Percentiles rank a stretch among this genome's conserved stretches.
Conservation (phyloP, 208 protist species). For the Wallacemonas sp. region DNA sequence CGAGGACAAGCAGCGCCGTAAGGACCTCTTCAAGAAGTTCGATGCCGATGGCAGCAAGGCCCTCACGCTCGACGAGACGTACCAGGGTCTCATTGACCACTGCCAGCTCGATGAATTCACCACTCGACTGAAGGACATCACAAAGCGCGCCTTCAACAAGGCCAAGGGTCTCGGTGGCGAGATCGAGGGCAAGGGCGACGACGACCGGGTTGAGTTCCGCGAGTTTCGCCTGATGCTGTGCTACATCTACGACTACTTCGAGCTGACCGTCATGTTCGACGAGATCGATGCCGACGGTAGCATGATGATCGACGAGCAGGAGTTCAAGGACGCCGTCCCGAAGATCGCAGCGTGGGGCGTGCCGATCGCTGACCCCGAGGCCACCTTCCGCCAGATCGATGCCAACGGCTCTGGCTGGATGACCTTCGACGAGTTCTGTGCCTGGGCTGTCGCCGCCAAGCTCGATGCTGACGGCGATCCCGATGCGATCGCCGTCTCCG, state of each 20-base stretch:
- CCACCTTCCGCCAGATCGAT: conserved; percentile 47
- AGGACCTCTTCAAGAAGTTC: conserved; percentile 43
- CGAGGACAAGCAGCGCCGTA: conserved; percentile 16
- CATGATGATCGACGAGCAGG: conserved; percentile 29
- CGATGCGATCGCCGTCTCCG: neutral
- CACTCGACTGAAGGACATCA: conserved; percentile 14
- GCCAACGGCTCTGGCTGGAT: conserved; percentile 37
- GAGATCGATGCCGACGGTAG: conserved; percentile 42
- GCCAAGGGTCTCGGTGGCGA: conserved; percentile 24
- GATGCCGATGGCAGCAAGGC: conserved; percentile 42
- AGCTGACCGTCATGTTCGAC: conserved; percentile 56
- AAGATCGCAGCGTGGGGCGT: conserved; percentile 35
- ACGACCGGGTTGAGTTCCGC: conserved; percentile 33
- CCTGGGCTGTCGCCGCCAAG: conserved; percentile 28
- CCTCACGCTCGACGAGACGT: conserved; percentile 39
- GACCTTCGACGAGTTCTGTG: conserved; percentile 47
- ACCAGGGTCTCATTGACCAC: conserved; percentile 19
- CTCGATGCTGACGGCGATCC: conserved; percentile 29
- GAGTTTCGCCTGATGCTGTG: conserved; percentile 51
- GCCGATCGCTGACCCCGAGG: conserved; percentile 22
- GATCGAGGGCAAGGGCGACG: conserved; percentile 6
- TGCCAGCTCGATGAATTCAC: conserved; percentile 30
- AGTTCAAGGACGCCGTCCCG: conserved; percentile 39
- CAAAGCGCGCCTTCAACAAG: conserved; percentile 42
- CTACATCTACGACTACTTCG: conserved; percentile 14